A percentile compares a stretch with the other conserved stretches of the same genome.
Evolutionary conservation across 225 moss, liverwort and hornwort species (phyloP).

Genomic region (Physcomitrium patens): DNA sequence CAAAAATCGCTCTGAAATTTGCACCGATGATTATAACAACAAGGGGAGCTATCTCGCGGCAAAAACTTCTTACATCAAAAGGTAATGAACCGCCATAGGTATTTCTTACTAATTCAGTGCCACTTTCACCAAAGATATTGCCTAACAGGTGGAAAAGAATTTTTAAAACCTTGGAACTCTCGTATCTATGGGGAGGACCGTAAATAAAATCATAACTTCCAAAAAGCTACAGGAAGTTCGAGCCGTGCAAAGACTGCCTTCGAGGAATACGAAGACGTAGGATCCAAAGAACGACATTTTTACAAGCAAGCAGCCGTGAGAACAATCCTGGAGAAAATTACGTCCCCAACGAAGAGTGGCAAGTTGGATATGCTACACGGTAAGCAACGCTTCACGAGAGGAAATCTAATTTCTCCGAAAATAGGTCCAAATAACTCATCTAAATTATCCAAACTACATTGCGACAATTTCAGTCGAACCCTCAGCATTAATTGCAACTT

Average conservation of each 20-base stretch:
- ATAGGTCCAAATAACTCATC: background rate
- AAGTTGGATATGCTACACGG: background rate
- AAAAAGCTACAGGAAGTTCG: slow-evolving; percentile 9
- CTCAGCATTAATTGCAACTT: background rate
- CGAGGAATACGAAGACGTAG: too few species aligned
- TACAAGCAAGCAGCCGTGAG: too few species aligned
- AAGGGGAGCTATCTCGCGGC: background rate
- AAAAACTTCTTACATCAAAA: background rate
- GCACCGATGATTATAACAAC: background rate
- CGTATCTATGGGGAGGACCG: background rate
- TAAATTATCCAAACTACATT: background rate
- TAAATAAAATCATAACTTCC: background rate
- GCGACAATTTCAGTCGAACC: background rate
- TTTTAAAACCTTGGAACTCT: background rate
- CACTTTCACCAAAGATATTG: background rate
- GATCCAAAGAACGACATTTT: too few species aligned
- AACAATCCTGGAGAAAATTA: background rate
- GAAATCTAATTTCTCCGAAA: background rate
- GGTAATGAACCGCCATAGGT: background rate
- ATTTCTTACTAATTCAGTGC: background rate
- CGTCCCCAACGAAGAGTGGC: background rate
- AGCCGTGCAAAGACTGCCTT: slow-evolving; percentile 1
- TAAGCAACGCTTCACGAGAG: background rate
- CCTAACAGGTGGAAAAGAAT: slow-evolving; percentile 2
- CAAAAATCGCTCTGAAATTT: background rate